Evolutionary conservation across 495 filamentous ascomycete genomes (phyloP).

Genomic region (Xanthoparmelia taractica): DNA sequence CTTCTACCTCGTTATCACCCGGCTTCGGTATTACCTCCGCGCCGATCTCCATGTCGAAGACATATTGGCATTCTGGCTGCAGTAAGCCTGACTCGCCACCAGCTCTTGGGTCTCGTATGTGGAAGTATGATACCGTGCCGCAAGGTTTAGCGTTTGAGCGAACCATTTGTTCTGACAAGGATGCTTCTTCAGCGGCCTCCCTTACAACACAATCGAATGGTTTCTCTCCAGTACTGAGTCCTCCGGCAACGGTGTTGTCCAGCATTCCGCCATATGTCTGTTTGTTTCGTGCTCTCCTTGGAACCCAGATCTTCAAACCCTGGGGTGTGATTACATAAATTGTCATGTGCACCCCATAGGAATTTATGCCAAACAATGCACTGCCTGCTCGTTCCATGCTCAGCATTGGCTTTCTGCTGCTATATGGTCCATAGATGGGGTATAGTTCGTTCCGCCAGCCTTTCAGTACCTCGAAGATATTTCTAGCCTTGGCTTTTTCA

Average conservation of each 20-base stretch:
- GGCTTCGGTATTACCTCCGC: conserved; percentile 60
- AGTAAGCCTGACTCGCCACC: conserved; percentile 82
- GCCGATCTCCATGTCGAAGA: conserved; percentile 80
- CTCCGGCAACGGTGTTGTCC: conserved; percentile 92
- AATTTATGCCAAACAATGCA: conserved; percentile 76
- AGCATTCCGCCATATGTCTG: conserved; percentile 80
- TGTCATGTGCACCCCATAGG: conserved; percentile 87
- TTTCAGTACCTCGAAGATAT: conserved; percentile 60
- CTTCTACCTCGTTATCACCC: conserved; percentile 79
- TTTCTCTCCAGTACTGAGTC: conserved; percentile 69
- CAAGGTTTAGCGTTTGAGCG: conserved; percentile 45
- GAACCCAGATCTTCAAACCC: conserved; percentile 76
- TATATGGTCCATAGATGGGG: conserved; percentile 59
- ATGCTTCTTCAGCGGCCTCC: conserved; percentile 84
- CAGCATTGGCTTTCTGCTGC: conserved; percentile 54
- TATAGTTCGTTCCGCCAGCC: conserved; percentile 91
- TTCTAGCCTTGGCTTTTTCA: conserved; percentile 52
- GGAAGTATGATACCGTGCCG: conserved; percentile 79
- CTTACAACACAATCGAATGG: conserved; percentile 74
- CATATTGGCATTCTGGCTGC: conserved; percentile 86
- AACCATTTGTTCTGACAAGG: conserved; percentile 65
- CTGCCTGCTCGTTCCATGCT: conserved; percentile 72
- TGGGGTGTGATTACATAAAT: conserved; percentile 55
- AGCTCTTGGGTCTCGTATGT: conserved; percentile 65
- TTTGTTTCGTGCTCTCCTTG: conserved; percentile 65